These are phyloP conservation scores for Dillenia suffruticosa DNA, from an alignment of 164 flowering plant genomes.

Conservation along the genomic window DNA sequence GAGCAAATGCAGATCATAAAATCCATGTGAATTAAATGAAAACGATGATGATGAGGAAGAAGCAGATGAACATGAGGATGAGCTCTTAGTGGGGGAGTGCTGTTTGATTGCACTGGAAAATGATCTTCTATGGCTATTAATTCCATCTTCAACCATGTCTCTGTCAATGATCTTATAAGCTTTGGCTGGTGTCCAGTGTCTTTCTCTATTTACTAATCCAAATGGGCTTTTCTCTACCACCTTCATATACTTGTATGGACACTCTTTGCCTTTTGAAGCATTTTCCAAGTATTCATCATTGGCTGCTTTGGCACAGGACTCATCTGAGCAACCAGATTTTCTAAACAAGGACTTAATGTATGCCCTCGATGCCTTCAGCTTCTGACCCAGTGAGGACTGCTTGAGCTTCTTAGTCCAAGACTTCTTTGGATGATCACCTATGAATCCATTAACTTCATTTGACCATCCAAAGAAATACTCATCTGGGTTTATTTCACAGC, in stretches of 20 bases:
- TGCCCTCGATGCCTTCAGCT: slow-evolving; percentile 58
- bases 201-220: slow-evolving; percentile 30
- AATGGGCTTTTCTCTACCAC: slow-evolving; percentile 35
- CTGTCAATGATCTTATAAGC: slow-evolving; percentile 18
- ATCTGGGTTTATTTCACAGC: slow-evolving; percentile 57
- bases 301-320: slow-evolving; percentile 33
- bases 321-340: slow-evolving; percentile 47
- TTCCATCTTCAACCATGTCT: slow-evolving; percentile 25
- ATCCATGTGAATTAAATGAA: slow-evolving; percentile 27
- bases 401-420: slow-evolving; percentile 59
- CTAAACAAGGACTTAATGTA: slow-evolving; percentile 61
- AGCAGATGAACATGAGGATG: slow-evolving; percentile 15
- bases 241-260: slow-evolving; percentile 34
- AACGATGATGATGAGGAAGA: slow-evolving; percentile 36
- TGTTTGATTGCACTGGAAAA: slow-evolving; percentile 38
- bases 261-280: slow-evolving; percentile 25
- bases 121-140: slow-evolving; percentile 44
- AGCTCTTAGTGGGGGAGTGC: slow-evolving; percentile 12
- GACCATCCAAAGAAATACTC: slow-evolving; percentile 62
- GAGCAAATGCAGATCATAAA: slow-evolving; percentile 21
- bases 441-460: slow-evolving; percentile 28
- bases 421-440: slow-evolving; percentile 26
- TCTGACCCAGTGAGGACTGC: slow-evolving; percentile 40
- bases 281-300: slow-evolving; percentile 14
- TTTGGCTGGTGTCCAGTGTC: slow-evolving; percentile 18